These are phyloP conservation scores for Fusarium sp. DNA, from an alignment of 2,329 filamentous ascomycete species.

Conservation along the genomic window DNA sequence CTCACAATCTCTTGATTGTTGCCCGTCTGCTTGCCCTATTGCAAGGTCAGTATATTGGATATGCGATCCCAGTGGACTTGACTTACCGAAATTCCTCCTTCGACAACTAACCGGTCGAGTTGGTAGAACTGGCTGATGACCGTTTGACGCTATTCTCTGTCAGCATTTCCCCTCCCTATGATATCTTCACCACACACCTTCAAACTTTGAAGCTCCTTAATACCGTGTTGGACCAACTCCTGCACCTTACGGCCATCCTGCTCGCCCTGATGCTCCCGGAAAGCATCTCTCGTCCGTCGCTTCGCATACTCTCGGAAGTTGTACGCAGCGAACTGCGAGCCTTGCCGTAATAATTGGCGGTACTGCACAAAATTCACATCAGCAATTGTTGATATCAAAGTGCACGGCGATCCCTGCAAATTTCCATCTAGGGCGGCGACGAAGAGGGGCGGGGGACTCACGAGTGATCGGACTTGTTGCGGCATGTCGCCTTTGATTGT, in stretches of 20 bases:
- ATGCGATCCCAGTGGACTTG: background rate
- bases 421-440: constrained; percentile 3
- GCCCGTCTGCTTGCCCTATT: constrained; percentile 77
- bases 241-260: constrained; percentile 82
- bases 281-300: constrained; percentile 90
- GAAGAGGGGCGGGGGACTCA: constrained; percentile 51
- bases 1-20: constrained; percentile 75
- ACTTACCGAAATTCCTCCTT: constrained; percentile 81
- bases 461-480: constrained; percentile 68
- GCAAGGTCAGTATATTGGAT: constrained; percentile 26
- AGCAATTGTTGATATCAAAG: constrained; percentile 21
- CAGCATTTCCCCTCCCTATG: background rate
- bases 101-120: constrained; percentile 89
- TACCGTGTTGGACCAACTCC: constrained; percentile 87
- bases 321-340: constrained; percentile 89
- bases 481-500: constrained; percentile 65
- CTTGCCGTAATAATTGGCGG: constrained; percentile 88
- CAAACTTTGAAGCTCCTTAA: constrained; percentile 87
- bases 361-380: constrained; percentile 70
- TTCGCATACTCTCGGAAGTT: constrained; percentile 98
- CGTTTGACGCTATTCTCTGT: constrained; percentile 82
- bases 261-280: constrained; percentile 81
- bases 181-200: constrained; percentile 71
- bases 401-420: constrained; percentile 24
- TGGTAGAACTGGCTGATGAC: constrained; percentile 96